Base-by-base conservation (phyloP, 352 stramenopile genomes). In the Globisporangium parvum region DNA sequence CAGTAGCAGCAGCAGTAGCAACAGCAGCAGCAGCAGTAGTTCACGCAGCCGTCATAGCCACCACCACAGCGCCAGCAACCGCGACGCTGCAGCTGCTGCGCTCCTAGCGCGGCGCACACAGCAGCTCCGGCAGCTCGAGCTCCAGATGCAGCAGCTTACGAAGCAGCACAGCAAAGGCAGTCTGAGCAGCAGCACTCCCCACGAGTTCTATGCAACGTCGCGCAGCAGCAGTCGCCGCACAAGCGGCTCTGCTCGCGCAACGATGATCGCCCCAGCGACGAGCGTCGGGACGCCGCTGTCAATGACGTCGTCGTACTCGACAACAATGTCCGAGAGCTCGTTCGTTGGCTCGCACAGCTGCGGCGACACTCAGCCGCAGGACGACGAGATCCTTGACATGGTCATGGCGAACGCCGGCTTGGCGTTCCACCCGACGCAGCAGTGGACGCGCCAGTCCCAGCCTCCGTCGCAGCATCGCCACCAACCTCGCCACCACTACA, bases 241-340 rank as follows among this genome's bases (percentile, higher is more conserved):
- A 41, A 42, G 37, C 47, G 24, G 26, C 39, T 47, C 35, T 40
- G 47, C 52, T 14, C 35, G 37, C 15, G 21, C 51, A 48, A 31
- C 56, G n/a, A 8, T 47, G 18, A 47, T 47, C 3, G 41, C 41
- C 6, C 41, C 41, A 28, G 17, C 41, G 18, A 21, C 40, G 17
- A 15, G 1, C 49, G n/a, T 26, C 23, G n/a, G 39, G 14, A 62
- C 56, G 31, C 51, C 57, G 44, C 49, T 57, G 14, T 57, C 57
- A 21, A 26, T 58, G 50, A 15, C 57, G n/a, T 60, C 59, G 47
- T 56, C 59, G 37, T 60, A 65, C 47, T 65, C 59, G 52, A 55
- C 52, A 15, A 63, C 63, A 6, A 70, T 69, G 61, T 84, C 73
- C 18, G 73, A 84, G 60, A 70, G 63, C 54, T 80, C 71, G 12